Evolutionary conservation across 345 rosid genomes (phyloP), one percentile per base, ranked within the genome.

Genomic region (Salix udensis): DNA sequence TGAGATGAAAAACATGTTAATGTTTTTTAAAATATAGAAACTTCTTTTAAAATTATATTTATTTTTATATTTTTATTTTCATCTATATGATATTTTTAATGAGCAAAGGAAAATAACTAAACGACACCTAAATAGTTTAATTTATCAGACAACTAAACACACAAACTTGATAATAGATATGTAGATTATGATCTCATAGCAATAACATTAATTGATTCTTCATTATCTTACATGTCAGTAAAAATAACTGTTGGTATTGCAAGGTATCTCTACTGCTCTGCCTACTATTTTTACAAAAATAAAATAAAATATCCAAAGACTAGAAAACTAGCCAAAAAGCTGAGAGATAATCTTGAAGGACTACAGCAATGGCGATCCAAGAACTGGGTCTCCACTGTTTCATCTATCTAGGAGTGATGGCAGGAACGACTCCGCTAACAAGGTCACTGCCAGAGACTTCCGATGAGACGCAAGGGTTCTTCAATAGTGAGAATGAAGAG

Each of bases 381-480:
- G 37, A 34, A 5, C 6, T 5, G 37, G 37, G 37, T 34, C 37
- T 34, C 37, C 37, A 34, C 37, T 34, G 37, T 40, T 21, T 11
- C 26, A 39, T 72, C 78, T 75, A 95, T 85, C 98, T 88, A 15
- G 98, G 98, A 62, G 73, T 26, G 72, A 95, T 83, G 40, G 91
- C 85, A 6, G 98, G 97, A 78, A 82, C 65, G 28, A 84, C 78
- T 73, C 91, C 98, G 68, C 98, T 93, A 60, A 93, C 88, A 34
- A 95, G 98, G 76, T 95, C 88, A 70, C 98, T 91, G 80, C 98
- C 96, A 10, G 99, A 93, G 78, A 91, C 85, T 83, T 91, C 96
- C 0, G 85, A 80, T 30, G 99, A 96, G 21, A 86, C 74, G n/a
- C 83, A 89, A 21, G 90, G 88, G 76, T 85, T 79, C 85, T 77